These are phyloP conservation scores for Rhynchosporium secalis DNA, from an alignment of 2,329 filamentous ascomycete genomes.

Conservation along the genomic window DNA sequence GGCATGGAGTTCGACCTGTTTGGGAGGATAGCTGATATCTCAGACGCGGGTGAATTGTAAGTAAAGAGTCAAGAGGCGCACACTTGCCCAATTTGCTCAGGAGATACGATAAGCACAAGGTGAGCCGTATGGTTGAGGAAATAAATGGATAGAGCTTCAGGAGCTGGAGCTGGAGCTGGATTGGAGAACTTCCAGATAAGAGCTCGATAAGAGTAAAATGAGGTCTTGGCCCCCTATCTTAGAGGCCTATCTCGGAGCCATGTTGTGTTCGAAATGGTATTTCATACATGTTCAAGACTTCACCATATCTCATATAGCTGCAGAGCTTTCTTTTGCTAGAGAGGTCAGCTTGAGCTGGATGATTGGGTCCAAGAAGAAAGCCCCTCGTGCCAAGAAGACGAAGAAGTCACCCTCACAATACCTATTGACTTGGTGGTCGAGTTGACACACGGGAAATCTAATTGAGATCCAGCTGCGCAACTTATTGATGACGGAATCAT, in stretches of 20 bases:
- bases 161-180: conserved; percentile 6
- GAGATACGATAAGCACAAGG: neutral
- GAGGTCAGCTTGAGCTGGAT: too few species aligned
- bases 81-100: neutral
- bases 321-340: too few species aligned
- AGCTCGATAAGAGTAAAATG: neutral
- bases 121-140: neutral
- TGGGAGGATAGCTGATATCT: neutral
- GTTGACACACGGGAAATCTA: too few species aligned
- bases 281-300: too few species aligned
- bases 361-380: too few species aligned
- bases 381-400: too few species aligned
- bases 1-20: neutral
- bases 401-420: too few species aligned
- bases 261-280: too few species aligned
- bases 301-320: too few species aligned
- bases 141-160: neutral
- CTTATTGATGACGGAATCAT: too few species aligned
- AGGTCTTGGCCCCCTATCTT: neutral
- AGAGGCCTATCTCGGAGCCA: neutral
- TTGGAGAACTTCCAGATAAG: conserved; percentile 5
- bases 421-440: too few species aligned
- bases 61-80: conserved; percentile 3
- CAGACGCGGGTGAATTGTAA: neutral
- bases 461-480: too few species aligned